phyloP scores from a whole-genome alignment of 1,139 yeast species.

The Kodamaea plutei region DNA sequence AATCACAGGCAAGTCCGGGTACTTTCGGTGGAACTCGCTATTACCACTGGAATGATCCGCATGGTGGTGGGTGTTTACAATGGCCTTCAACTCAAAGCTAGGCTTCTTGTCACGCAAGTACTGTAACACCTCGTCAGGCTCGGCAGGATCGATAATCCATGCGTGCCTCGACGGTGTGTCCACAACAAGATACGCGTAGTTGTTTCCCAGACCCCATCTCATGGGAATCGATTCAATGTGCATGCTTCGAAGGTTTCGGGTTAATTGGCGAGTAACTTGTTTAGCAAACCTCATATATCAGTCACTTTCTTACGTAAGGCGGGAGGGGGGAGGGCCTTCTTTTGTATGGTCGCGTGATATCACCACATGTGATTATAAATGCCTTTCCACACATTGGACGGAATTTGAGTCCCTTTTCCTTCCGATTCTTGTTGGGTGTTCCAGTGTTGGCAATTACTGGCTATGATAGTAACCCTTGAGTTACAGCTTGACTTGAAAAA shows the following conservation, averaged over 20 bases:
- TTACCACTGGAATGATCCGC: conserved; percentile 95
- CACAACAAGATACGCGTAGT: conserved; percentile 75
- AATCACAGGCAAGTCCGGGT: conserved; percentile 63
- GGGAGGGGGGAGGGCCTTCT: too few relatives aligned
- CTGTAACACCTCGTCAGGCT: conserved; percentile 52
- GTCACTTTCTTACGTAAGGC: conserved; percentile 1
- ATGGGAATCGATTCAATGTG: conserved; percentile 78
- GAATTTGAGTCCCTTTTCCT: too few relatives aligned
- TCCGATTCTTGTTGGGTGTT: too few relatives aligned
- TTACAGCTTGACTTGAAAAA: too few relatives aligned
- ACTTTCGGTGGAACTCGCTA: conserved; percentile 34
- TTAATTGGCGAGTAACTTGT: conserved; percentile 1
- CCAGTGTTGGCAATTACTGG: too few relatives aligned
- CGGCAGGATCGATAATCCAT: conserved; percentile 92
- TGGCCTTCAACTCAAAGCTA: conserved; percentile 52
- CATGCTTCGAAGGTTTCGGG: conserved; percentile 47
- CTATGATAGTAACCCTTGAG: too few relatives aligned
- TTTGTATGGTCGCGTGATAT: conserved; percentile 1
- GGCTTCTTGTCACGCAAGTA: conserved; percentile 24
- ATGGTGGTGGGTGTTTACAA: conserved; percentile 95
- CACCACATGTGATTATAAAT: too few relatives aligned
- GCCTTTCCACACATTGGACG: too few relatives aligned
- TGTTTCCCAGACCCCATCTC: conserved; percentile 95
- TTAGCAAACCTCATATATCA: neutral
- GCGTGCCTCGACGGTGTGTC: conserved; percentile 67